Percentiles rank a stretch among this genome's conserved stretches.
Evolutionary conservation across 805 yeast species (phyloP).

Genomic region (Wickerhamiella azyma): DNA sequence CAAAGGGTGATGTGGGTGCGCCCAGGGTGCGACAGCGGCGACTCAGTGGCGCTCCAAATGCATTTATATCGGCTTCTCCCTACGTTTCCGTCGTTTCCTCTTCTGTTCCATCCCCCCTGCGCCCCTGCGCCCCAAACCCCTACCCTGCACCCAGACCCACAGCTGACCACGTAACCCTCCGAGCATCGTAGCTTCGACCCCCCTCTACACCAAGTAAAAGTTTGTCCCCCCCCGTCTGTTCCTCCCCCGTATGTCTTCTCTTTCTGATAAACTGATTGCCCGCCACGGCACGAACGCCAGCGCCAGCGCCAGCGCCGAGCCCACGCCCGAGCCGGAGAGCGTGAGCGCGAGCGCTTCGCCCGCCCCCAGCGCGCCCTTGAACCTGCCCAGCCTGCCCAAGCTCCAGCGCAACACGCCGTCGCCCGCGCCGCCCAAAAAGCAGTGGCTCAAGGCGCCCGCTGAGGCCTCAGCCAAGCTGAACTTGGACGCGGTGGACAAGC

Average conservation of each 20-base stretch:
- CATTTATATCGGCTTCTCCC: too few relatives aligned
- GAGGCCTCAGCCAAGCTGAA: slow-evolving; percentile 2
- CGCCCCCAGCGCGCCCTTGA: neutral
- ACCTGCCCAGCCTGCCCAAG: slow-evolving; percentile 4
- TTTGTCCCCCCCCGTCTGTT: neutral
- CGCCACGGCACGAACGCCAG: slow-evolving; percentile 1
- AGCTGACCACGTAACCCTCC: too few relatives aligned
- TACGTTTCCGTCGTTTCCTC: neutral
- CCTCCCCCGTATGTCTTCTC: neutral
- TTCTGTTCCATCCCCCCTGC: neutral
- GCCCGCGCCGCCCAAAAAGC: neutral
- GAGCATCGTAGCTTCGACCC: too few relatives aligned
- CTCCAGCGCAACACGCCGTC: slow-evolving; percentile 5
- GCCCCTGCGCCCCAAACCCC: too few relatives aligned
- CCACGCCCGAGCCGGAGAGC: neutral
- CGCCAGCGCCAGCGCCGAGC: neutral
- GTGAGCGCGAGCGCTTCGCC: neutral
- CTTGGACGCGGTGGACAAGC: slow-evolving; percentile 1
- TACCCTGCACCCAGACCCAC: too few relatives aligned
- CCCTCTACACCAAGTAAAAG: too few relatives aligned
- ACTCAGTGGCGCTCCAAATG: too few relatives aligned
- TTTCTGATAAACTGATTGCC: slow-evolving; percentile 4
- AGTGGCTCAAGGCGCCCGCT: neutral
- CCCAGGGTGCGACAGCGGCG: too few relatives aligned
- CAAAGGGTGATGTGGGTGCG: too few relatives aligned